Percentiles rank a stretch among this genome's conserved stretches.
Conservation (phyloP, 306 rosid species). For the Vicia sativa region DNA sequence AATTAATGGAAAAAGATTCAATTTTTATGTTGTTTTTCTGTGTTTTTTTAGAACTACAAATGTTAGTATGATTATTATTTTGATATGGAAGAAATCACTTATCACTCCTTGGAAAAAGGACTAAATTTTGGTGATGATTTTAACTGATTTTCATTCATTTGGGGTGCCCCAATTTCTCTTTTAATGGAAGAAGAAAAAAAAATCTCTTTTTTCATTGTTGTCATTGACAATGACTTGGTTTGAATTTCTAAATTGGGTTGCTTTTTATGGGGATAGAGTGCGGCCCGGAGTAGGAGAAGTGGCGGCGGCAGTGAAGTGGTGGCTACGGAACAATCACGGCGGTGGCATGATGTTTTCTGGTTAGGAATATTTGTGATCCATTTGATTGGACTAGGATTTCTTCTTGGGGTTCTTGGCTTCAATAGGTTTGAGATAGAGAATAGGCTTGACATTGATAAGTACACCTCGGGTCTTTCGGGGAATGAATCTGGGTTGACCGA, state of each 20-base stretch:
- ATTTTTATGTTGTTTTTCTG: background rate
- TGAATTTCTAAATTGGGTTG: slow-evolving; percentile 11
- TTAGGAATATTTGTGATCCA: slow-evolving; percentile 71
- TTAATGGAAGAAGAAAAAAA: slow-evolving; percentile 2
- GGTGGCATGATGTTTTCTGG: slow-evolving; percentile 96
- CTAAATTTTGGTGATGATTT: background rate
- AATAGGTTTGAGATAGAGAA: slow-evolving; percentile 68
- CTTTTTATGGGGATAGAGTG: slow-evolving; percentile 52
- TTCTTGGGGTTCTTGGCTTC: slow-evolving; percentile 66
- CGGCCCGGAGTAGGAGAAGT: slow-evolving; percentile 54
- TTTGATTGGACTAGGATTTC: slow-evolving; percentile 65
- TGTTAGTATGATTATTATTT: background rate
- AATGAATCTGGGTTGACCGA: slow-evolving; percentile 66
- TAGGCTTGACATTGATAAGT: slow-evolving; percentile 76
- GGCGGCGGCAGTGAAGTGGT: slow-evolving; percentile 50
- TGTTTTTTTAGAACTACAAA: background rate
- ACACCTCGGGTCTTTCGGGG: slow-evolving; percentile 45
- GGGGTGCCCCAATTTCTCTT: slow-evolving; percentile 11
- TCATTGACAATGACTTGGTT: background rate
- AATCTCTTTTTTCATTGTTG: background rate
- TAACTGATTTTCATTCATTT: background rate
- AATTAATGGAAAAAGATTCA: background rate
- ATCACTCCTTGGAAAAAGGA: background rate
- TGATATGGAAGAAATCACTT: background rate
- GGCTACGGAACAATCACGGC: slow-evolving; percentile 60